A percentile compares a stretch with the other conserved stretches of the same genome.
Conservation (phyloP, 2,329 filamentous ascomycete genomes). For the Aspergillus brasiliensis region DNA sequence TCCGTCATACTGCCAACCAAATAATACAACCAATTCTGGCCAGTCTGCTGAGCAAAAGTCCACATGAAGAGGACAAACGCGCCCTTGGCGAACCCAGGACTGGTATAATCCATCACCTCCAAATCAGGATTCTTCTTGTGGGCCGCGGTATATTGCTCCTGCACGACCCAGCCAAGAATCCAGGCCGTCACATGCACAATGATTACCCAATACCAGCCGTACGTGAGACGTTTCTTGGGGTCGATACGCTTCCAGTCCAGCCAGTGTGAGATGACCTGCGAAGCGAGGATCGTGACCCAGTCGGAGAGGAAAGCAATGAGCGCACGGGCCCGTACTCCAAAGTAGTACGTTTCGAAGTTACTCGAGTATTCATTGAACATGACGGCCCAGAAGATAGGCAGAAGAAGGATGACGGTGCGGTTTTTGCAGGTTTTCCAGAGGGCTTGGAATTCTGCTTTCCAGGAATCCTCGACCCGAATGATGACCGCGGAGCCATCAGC, state of each 20-base stretch:
- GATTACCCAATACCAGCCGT: conserved; percentile 51
- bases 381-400: conserved; percentile 49
- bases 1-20: conserved; percentile 58
- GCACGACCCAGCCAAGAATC: conserved; percentile 57
- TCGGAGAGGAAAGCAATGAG: conserved; percentile 49
- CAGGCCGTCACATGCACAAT: conserved; percentile 51
- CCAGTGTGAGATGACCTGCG: conserved; percentile 48
- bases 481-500: conserved; percentile 44
- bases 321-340: conserved; percentile 50
- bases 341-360: conserved; percentile 54
- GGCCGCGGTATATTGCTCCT: conserved; percentile 52
- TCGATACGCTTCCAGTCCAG: conserved; percentile 47
- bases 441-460: conserved; percentile 43
- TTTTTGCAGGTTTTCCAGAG: conserved; percentile 30
- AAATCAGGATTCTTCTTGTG: conserved; percentile 16
- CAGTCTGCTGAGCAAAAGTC: conserved; percentile 54
- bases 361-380: conserved; percentile 51
- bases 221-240: conserved; percentile 47
- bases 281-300: conserved; percentile 47
- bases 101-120: conserved; percentile 45
- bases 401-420: conserved; percentile 35
- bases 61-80: conserved; percentile 54
- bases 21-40: conserved; percentile 62
- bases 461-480: conserved; percentile 41
- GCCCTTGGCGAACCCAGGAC: conserved; percentile 49